Conservation (phyloP, 192 early-diverging fungal species). For the Umbelopsis ramanniana region DNA sequence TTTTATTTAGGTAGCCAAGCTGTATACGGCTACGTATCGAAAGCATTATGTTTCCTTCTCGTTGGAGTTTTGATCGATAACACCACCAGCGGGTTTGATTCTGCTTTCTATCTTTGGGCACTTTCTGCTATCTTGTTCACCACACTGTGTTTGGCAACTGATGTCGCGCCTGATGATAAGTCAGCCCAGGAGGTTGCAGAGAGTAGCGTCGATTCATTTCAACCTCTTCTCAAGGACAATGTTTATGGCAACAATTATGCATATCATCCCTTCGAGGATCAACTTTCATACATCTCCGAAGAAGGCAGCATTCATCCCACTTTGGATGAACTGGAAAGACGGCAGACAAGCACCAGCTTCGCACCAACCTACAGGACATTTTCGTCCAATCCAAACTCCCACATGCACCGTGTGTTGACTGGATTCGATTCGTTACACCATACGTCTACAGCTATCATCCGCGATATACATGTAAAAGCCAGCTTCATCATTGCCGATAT, state of each 20-base stretch:
- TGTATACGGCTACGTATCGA: neutral
- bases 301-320: conserved; percentile 12
- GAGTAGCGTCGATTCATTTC: neutral
- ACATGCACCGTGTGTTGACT: conserved; percentile 5
- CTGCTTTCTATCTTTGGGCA: conserved; percentile 11
- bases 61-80: conserved; percentile 1
- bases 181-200: neutral
- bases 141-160: conserved; percentile 8
- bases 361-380: conserved; percentile 7
- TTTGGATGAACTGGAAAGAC: conserved; percentile 12
- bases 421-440: conserved; percentile 18
- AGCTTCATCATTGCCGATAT: conserved; percentile 14
- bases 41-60: neutral
- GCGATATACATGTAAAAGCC: conserved; percentile 14
- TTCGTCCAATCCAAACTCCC: neutral
- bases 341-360: neutral
- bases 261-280: conserved; percentile 6
- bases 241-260: neutral
- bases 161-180: conserved; percentile 5
- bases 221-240: conserved; percentile 1
- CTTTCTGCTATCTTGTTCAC: neutral
- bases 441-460: conserved; percentile 10
- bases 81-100: conserved; percentile 2
- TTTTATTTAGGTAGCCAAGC: neutral
- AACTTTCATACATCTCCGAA: conserved; percentile 7